These are phyloP conservation scores for Globisporangium acanthophoron DNA, from an alignment of 352 stramenopile species.

Conservation along the genomic window DNA sequence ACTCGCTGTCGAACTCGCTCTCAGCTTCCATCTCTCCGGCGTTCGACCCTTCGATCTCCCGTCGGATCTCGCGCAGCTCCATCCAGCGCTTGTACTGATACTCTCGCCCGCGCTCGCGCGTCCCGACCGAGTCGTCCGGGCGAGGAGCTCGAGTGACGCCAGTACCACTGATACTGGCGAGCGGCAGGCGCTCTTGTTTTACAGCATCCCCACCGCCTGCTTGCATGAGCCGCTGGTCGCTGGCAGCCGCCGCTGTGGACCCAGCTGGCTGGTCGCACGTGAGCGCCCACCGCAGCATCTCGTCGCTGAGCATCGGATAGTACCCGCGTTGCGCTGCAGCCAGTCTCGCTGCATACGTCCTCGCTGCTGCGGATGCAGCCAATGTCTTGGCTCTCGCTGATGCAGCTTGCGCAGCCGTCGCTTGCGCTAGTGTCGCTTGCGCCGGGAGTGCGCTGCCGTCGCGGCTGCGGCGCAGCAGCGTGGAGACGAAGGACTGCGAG, in stretches of 20 bases:
- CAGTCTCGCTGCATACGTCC: no score
- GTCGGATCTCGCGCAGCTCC: background rate
- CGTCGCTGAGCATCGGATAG: background rate
- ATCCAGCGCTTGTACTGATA: background rate
- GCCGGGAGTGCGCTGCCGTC: background rate
- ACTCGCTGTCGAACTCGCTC: background rate
- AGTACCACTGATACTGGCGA: no score
- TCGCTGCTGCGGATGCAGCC: no score
- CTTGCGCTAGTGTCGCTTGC: background rate
- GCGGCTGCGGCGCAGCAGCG: constrained; percentile 8
- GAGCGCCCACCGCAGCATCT: background rate
- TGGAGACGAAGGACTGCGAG: constrained; percentile 13
- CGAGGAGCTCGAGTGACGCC: background rate
- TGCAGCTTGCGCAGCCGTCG: background rate
- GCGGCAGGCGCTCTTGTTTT: no score
- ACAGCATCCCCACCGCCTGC: no score
- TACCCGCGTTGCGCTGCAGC: background rate
- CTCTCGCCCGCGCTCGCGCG: background rate
- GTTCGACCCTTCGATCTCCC: background rate
- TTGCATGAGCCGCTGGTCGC: no score
- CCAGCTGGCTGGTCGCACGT: background rate
- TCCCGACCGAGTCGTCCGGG: background rate
- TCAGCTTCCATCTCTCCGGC: background rate
- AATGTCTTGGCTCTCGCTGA: no score
- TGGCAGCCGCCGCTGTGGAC: background rate